Evolutionary conservation across 331 rosid species (phyloP).

Genomic region (Quercus phellos): DNA sequence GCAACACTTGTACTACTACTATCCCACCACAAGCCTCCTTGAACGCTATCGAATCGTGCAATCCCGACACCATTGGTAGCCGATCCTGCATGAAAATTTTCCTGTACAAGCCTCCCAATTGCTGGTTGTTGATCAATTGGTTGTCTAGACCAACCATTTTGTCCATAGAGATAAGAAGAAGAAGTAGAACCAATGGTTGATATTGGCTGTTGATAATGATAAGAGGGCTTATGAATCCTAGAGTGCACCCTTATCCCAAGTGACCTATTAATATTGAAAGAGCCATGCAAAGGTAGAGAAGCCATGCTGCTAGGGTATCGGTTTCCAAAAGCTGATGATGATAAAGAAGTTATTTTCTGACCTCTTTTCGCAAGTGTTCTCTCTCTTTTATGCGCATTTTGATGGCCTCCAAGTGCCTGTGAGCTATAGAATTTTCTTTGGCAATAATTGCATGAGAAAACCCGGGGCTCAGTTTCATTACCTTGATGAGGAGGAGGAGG

Average conservation of each 20-base stretch:
- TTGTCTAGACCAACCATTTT: slow-evolving; percentile 37
- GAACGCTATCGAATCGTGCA: slow-evolving; percentile 37
- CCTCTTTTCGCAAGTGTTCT: slow-evolving; percentile 66
- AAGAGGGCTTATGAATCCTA: slow-evolving; percentile 64
- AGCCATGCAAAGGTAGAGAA: slow-evolving; percentile 87
- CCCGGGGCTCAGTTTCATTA: slow-evolving; percentile 41
- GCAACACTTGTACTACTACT: slow-evolving; percentile 7
- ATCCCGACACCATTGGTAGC: slow-evolving; percentile 17
- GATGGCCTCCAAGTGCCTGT: slow-evolving; percentile 97
- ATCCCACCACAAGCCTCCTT: slow-evolving; percentile 52
- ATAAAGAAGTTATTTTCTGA: slow-evolving; percentile 4
- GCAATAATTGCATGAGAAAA: slow-evolving; percentile 91
- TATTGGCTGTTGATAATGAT: slow-evolving; percentile 8
- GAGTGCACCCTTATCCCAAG: slow-evolving; percentile 71
- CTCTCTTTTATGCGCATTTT: slow-evolving; percentile 87
- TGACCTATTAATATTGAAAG: slow-evolving; percentile 47
- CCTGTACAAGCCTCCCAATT: slow-evolving; percentile 30
- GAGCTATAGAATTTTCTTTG: slow-evolving; percentile 80
- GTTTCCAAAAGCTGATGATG: slow-evolving; percentile 20
- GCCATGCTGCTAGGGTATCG: slow-evolving; percentile 62
- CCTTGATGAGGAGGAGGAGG: slow-evolving; percentile 35
- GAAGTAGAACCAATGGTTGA: slow-evolving; percentile 19
- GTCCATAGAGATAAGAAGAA: slow-evolving; percentile 24
- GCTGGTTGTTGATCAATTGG: slow-evolving; percentile 54
- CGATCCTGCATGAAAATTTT: slow-evolving; percentile 23